Base-by-base conservation (phyloP, 1,139 yeast genomes). In the Suhomyces panamericanus region DNA sequence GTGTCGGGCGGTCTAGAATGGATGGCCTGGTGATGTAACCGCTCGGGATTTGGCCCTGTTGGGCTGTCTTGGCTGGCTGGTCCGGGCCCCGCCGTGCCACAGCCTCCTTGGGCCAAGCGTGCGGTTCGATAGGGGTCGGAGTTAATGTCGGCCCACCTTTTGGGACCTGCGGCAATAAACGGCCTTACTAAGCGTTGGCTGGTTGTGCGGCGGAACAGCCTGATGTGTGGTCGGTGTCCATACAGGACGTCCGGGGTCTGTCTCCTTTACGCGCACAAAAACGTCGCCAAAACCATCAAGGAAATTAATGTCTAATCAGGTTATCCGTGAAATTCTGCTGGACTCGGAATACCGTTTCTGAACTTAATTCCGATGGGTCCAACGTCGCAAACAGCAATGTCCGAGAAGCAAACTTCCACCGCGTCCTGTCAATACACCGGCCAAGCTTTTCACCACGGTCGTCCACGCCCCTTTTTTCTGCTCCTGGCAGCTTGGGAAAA, bases 101-200 rank as follows among this genome's bases (percentile, higher is more conserved):
- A 34, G 36, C 36, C 36, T 22, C 36, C 28, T 34, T 34, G 29
- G 24, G 36, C 30, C 36, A 22, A 34, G 36, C 24, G 28, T 12
- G 17, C 28, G 11, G n/a, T 20, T 22, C 36, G 36, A 34, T 34
- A 34, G 36, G 36, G 36, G 36, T 34, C 36, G 36, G 36, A 34
- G 29, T 34, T 34, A 34, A 34, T 34, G 36, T 34, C 29, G 36
- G 36, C 29, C 26, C 36, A 34, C 36, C 24, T 20, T 20, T 9
- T 22, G 26, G 26, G 36, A n/a, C 22, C n/a, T n/a, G 17, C 35
- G 35, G 35, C 35, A n/a, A 22, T 24, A 32, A 32, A 32, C 35
- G 36, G 28, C 15, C 36, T 34, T 34, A 34, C 36, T 34, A 34
- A 34, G 36, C 36, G 22, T n/a, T 24, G 29, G 29, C 15, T 32